Conservation (phyloP, 192 early-diverging fungal genomes). For the Podila verticillata region DNA sequence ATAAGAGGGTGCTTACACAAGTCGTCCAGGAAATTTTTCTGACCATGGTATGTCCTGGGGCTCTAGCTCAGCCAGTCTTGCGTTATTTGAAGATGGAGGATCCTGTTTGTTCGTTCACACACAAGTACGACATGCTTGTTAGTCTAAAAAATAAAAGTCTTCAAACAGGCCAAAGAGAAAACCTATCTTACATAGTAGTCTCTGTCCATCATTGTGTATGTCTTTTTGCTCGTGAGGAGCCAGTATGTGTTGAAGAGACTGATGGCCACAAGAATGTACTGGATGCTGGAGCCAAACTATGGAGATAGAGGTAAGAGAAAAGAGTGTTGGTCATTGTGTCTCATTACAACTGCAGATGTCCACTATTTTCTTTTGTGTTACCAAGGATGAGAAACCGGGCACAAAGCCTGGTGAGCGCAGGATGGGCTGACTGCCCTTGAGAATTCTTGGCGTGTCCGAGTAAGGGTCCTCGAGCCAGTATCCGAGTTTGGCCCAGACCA, state of each 20-base stretch:
- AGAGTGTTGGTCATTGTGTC: background rate
- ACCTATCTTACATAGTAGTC: background rate
- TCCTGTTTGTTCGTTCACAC: no score
- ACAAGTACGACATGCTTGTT: no score
- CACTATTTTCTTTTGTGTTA: background rate
- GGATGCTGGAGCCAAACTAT: constrained; percentile 15
- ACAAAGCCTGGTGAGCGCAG: constrained; percentile 18
- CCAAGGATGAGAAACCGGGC: constrained; percentile 17
- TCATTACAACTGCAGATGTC: background rate
- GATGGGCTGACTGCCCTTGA: constrained; percentile 16
- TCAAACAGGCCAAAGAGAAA: background rate
- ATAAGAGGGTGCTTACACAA: constrained; percentile 18
- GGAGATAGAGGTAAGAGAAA: background rate
- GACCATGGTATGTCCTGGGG: constrained; percentile 28
- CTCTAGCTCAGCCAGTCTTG: constrained; percentile 26
- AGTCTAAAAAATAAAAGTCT: no score
- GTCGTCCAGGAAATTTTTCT: constrained; percentile 18
- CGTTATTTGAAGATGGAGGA: constrained; percentile 9
- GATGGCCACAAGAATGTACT: constrained; percentile 31
- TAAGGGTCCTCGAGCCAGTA: constrained; percentile 48
- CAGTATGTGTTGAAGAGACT: constrained; percentile 33
- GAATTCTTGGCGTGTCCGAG: constrained; percentile 25
- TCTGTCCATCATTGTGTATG: constrained; percentile 36
- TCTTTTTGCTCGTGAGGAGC: constrained; percentile 48
- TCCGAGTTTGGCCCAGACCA: constrained; percentile 33